Base-by-base conservation (phyloP, 2,329 filamentous ascomycete species). In the Colletotrichum karsti region DNA sequence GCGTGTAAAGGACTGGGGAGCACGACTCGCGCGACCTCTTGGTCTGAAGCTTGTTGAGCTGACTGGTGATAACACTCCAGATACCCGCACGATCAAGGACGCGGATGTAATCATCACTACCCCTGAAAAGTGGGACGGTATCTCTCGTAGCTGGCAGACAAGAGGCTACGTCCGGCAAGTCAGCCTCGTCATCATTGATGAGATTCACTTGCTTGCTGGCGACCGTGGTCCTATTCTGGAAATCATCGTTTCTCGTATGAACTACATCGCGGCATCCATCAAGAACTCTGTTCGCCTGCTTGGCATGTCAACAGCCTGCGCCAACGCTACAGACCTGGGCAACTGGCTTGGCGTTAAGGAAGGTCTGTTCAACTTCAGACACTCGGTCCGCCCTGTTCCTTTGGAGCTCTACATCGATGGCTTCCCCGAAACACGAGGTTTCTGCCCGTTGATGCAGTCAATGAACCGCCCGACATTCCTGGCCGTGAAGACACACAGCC, bases 101-200 rank as follows among this genome's bases (percentile, higher is more conserved):
- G 96, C 96, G 4, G 96, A 99, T 77, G 94, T 99, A 70, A 99
- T 99, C 74, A 94, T 99, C 74, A 99, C 96, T 0, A 99, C 97
- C 0, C 97, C 96, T n/a, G 96, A 99, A 82, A 99, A 99, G 78
- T 99, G 96, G 96, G 97, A 99, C 77, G 97, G 97, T 88, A 98
- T 99, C 73, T 97, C 94, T 74, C 93, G 96, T 88, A 97, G 93
- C 76, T 99, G 97, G 96, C 95, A 98, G 79, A 98, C 95, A 5
- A 92, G 96, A 89, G 93, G 93, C 69, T 99, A 99, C 73, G 96
- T 99, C 42, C 90, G 94, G 58, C 92, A 98, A 80, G 96, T 99
- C 67, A 95, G 94, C 69, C 84, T 99, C 15, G 96, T 99, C 58
- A 98, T 99, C 70, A 99, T 99, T 72, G 96, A 99, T 75, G 96